Conservation (phyloP, 768 basidiomycete genomes). For the Tremella fuciformis region DNA sequence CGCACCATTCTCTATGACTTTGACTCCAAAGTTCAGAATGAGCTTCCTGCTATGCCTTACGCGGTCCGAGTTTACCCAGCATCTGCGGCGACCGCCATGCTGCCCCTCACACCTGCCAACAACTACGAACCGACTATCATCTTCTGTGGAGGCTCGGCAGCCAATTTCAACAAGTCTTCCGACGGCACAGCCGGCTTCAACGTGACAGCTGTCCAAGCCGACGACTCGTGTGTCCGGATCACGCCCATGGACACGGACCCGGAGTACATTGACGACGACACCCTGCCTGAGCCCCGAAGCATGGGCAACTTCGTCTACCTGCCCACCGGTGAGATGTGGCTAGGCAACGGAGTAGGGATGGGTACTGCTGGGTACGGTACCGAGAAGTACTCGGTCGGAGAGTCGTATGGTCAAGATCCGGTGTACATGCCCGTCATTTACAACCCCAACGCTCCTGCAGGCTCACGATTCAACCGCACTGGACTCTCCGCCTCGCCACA, state of each 20-base stretch:
- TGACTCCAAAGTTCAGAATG: constrained; percentile 60
- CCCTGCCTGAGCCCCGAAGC: constrained; percentile 55
- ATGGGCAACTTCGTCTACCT: constrained; percentile 91
- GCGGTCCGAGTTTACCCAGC: constrained; percentile 56
- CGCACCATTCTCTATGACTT: constrained; percentile 63
- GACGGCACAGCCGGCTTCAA: constrained; percentile 70
- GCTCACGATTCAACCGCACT: constrained; percentile 67
- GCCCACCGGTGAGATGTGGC: constrained; percentile 52
- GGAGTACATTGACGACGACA: constrained; percentile 47
- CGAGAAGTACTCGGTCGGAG: constrained; percentile 56
- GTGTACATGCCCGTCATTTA: constrained; percentile 76
- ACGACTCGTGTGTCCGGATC: constrained; percentile 75
- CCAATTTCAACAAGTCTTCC: constrained; percentile 61
- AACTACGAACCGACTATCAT: constrained; percentile 80
- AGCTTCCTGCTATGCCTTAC: constrained; percentile 63
- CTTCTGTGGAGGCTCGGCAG: constrained; percentile 78
- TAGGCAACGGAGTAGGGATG: constrained; percentile 61
- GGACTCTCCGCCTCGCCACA: constrained; percentile 62
- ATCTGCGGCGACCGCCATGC: constrained; percentile 81
- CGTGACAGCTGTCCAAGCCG: constrained; percentile 57
- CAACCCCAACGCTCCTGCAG: constrained; percentile 69
- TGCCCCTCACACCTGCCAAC: constrained; percentile 85
- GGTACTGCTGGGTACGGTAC: constrained; percentile 86
- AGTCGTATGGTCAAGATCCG: constrained; percentile 69
- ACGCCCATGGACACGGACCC: constrained; percentile 59